phyloP scores from a whole-genome alignment of 176 grass and related monocot genomes.

The Avena sativa region DNA sequence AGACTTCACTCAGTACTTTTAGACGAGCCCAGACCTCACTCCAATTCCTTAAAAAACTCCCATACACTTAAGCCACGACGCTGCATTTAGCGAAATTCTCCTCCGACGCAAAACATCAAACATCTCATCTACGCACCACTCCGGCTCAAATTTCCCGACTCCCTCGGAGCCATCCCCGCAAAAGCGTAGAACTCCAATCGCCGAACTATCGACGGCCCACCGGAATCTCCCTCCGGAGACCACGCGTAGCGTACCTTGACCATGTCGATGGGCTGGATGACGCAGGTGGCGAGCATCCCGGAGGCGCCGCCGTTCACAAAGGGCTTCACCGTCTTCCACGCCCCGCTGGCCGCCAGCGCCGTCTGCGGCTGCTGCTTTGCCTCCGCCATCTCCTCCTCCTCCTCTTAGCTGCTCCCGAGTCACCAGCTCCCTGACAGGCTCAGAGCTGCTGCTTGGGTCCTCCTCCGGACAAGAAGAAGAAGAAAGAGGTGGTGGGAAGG shows the following conservation, averaged over 20 bases:
- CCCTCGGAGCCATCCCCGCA: neutral
- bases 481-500: slow-evolving; percentile 3
- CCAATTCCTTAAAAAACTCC: neutral
- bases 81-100: neutral
- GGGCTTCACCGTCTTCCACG: slow-evolving; percentile 75
- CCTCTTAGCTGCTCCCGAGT: neutral
- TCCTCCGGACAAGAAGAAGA: neutral
- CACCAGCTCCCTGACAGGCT: too few relatives aligned
- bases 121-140: neutral
- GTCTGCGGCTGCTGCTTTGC: slow-evolving; percentile 62
- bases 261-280: slow-evolving; percentile 93
- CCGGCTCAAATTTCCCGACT: neutral
- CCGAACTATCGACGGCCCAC: neutral
- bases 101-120: slow-evolving; percentile 23
- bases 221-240: neutral
- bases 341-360: slow-evolving; percentile 44
- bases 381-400: slow-evolving; percentile 58
- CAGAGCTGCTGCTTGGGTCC: neutral
- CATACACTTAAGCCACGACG: neutral
- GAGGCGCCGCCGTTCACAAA: slow-evolving; percentile 76
- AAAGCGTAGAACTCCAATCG: neutral
- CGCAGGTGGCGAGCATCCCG: slow-evolving; percentile 81
- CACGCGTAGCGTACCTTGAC: slow-evolving; percentile 56
- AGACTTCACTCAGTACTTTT: neutral
- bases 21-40: neutral